Evolutionary conservation across 257 asterid genomes (phyloP), one percentile per base, ranked within the genome.

Genomic region (Solanum bukasovii): DNA sequence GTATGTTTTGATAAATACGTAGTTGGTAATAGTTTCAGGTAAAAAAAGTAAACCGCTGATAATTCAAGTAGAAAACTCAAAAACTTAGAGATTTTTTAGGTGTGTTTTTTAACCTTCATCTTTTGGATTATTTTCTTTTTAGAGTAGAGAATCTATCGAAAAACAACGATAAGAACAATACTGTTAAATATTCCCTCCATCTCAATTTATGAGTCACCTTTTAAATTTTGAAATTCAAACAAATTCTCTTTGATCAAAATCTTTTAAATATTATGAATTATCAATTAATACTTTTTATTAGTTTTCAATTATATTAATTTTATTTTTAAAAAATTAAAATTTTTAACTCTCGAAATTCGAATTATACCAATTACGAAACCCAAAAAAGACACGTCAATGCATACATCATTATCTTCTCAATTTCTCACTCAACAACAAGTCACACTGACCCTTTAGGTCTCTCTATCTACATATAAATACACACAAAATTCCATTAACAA

Each of bases 311-410:
- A 13, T 49, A 49, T 49, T 49, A 56, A 3, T 21, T 59, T 59
- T 21, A 20, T 20, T 8, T 59, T 61, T 0, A 2, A 0, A 4
- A 1, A 23, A 63, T 1, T 23, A 63, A 63, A 63, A 0, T 0
- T 1, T 63, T 63, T 63, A 63, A 63, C 31, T 23, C 7, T 63
- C 7, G 3, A 61, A 61, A 61, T 61, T 61, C 6, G 6, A 63
- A 63, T 1, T 63, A n/a, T 4, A 0, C 4, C 8, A 73, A 73
- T 73, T 73, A 3, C 2, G 9, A 21, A 35, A 9, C 12, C 29
- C 10, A 20, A 35, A 52, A 73, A 35, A 34, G 29, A 73, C 16
- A 73, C 29, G 79, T 72, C 79, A 33, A 72, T 16, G 78, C 42
- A 71, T 8, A 71, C 78, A 34, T 73, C 82, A 34, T 73, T 73